A percentile compares a stretch with the other conserved stretches of the same genome.
These are phyloP conservation scores for Beta vulgaris DNA, from an alignment of 148 eudicot genomes.

Conservation along the genomic window DNA sequence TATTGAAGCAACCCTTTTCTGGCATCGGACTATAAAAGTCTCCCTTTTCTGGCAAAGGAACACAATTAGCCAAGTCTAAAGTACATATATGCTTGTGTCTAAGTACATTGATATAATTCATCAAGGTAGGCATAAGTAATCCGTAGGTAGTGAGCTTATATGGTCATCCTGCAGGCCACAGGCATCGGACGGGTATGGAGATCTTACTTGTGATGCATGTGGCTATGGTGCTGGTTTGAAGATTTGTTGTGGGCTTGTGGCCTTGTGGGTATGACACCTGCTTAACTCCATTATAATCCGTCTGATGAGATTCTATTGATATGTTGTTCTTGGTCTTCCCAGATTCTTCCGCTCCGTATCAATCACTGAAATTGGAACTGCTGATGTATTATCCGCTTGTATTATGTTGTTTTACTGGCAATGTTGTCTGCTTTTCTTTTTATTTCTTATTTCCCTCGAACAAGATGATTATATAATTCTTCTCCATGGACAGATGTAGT, in stretches of 20 bases:
- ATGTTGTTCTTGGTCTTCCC: not conserved
- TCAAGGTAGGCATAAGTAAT: not conserved
- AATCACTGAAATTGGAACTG: not conserved
- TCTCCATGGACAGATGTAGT: slow-evolving; percentile 64
- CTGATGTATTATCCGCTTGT: not conserved
- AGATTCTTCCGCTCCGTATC: not conserved
- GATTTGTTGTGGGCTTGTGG: not conserved
- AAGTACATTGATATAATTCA: not conserved
- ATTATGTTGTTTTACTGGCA: not conserved
- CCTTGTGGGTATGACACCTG: not conserved
- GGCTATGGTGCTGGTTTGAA: slow-evolving; percentile 1
- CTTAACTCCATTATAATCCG: not conserved
- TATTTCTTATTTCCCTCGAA: not conserved
- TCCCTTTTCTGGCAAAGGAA: too few species aligned
- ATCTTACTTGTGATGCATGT: slow-evolving; percentile 2
- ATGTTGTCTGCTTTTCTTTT: not conserved
- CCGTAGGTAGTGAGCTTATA: not conserved
- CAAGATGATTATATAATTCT: slow-evolving; percentile 2
- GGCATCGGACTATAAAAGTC: too few species aligned
- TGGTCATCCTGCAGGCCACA: not conserved
- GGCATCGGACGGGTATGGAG: not conserved
- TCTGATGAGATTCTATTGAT: not conserved
- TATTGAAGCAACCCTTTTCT: too few species aligned
- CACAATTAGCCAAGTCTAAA: too few species aligned
- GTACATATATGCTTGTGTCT: not conserved